These are phyloP conservation scores for Plasmodium relictum DNA, from an alignment of 169 alveolate genomes.

Conservation along the genomic window DNA sequence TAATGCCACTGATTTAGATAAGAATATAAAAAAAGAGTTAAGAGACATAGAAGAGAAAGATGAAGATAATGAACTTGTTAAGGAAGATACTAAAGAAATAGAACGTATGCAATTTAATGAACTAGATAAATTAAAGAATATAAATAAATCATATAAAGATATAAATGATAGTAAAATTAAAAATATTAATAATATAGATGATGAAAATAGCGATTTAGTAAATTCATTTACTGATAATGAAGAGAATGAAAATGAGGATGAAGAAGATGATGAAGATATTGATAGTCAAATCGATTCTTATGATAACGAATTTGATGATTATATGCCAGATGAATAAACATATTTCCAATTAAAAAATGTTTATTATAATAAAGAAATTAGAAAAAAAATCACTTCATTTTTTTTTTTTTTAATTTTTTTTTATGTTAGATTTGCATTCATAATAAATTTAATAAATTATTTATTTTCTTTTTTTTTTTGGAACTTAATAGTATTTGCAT, in stretches of 20 bases:
- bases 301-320: slow-evolving; percentile 66
- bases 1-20: background rate
- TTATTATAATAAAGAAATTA: background rate
- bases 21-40: background rate
- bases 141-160: slow-evolving; percentile 1
- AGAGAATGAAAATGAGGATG: slow-evolving; percentile 17
- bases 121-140: slow-evolving; percentile 24
- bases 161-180: slow-evolving; percentile 6
- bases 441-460: background rate
- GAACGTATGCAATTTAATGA: slow-evolving; percentile 18
- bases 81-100: background rate
- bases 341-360: background rate
- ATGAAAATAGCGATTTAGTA: background rate
- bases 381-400: background rate
- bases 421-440: background rate
- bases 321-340: slow-evolving; percentile 23
- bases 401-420: no score
- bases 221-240: slow-evolving; percentile 5
- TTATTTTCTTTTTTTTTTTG: background rate
- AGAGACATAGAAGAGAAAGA: background rate
- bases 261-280: slow-evolving; percentile 25
- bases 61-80: background rate
- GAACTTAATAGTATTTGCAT: background rate
- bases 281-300: slow-evolving; percentile 53
- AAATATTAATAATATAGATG: slow-evolving; percentile 10